Evolutionary conservation across 192 early-diverging fungal species (phyloP).

Genomic region (Backusella parvicylindrica): DNA sequence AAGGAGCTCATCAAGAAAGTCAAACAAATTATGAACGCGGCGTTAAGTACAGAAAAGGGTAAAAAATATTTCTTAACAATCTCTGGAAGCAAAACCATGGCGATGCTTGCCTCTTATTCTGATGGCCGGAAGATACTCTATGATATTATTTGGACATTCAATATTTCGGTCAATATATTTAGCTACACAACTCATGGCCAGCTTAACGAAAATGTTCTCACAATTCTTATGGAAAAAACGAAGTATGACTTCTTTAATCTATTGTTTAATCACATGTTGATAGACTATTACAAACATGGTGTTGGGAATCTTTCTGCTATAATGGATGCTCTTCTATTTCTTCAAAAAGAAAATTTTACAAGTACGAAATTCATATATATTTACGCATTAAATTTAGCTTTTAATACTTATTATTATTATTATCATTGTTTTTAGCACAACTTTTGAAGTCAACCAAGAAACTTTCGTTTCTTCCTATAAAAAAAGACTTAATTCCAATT

Average conservation of each 20-base stretch:
- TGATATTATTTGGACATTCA: neutral
- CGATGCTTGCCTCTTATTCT: neutral
- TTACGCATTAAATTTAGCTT: too few relatives aligned
- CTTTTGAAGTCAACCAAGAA: neutral
- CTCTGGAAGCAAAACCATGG: conserved; percentile 2
- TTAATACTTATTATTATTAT: neutral
- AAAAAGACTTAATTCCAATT: neutral
- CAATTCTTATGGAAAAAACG: neutral
- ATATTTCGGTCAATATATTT: neutral
- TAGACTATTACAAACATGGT: neutral
- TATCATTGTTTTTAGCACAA: neutral
- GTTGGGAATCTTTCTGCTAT: neutral
- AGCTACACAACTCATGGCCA: neutral
- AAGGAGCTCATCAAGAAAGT: neutral
- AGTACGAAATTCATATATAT: neutral
- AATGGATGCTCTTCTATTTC: neutral
- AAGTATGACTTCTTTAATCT: neutral
- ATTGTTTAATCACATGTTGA: neutral
- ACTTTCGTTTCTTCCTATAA: neutral
- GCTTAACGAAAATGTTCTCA: neutral
- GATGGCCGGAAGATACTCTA: neutral
- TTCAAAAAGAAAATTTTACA: neutral
- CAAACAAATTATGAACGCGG: neutral
- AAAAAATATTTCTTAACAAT: neutral
- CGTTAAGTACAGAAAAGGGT: neutral